phyloP scores from a whole-genome alignment of 73 alveolate species.

The Paramecium octaurelia region DNA sequence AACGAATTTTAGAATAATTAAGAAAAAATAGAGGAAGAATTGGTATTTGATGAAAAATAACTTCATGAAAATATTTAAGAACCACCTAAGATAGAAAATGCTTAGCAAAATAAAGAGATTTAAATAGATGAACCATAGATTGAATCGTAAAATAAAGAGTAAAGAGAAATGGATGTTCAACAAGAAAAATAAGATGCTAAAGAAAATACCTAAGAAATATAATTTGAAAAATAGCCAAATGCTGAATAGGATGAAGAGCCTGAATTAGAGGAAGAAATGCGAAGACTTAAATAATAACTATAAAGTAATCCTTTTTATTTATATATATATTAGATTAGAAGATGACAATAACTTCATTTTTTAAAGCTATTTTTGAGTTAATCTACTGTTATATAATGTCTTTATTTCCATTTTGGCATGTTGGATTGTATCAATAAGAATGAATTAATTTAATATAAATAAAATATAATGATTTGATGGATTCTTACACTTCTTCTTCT shows the following conservation, averaged over 20 bases:
- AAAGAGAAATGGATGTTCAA: not conserved
- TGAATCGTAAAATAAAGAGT: not conserved
- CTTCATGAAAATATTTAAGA: not conserved
- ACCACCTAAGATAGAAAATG: not conserved
- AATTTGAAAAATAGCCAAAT: not conserved
- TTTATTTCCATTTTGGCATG: slow-evolving; percentile 35
- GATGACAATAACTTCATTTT: not conserved
- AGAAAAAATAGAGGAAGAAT: not conserved
- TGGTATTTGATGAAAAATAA: not conserved
- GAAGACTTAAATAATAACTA: not conserved
- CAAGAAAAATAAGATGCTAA: not conserved
- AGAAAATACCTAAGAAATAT: not conserved
- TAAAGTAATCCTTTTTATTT: not conserved
- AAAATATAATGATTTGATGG: not conserved
- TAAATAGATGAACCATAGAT: not conserved
- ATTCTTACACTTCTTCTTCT: not conserved
- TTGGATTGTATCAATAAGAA: slow-evolving; percentile 20
- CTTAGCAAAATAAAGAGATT: not conserved
- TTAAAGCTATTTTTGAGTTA: not conserved
- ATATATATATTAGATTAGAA: not conserved
- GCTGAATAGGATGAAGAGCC: slow-evolving; percentile 7
- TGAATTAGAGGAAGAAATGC: not conserved
- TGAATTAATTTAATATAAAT: not conserved
- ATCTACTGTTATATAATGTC: slow-evolving; percentile 3
- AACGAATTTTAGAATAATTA: not conserved